Evolutionary conservation across 352 stramenopile species (phyloP).

Genomic region (Phytophthora palmivora): DNA sequence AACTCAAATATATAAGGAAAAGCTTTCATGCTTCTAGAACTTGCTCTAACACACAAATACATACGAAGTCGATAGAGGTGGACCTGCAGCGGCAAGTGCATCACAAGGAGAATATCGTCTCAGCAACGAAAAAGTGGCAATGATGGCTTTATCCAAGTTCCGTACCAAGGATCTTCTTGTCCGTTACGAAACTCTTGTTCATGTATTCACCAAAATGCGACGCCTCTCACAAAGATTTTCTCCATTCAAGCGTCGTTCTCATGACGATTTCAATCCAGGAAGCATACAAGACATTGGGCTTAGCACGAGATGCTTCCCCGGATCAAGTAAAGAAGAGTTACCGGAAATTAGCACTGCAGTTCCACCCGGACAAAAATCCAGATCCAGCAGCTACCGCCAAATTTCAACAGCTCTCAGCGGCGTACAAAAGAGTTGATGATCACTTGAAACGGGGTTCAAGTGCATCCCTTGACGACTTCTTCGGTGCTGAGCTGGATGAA

Average conservation of each 20-base stretch:
- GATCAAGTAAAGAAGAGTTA: slow-evolving; percentile 71
- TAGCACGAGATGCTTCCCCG: slow-evolving; percentile 43
- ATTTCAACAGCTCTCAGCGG: slow-evolving; percentile 75
- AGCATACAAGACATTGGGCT: slow-evolving; percentile 52
- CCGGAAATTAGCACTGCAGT: slow-evolving; percentile 64
- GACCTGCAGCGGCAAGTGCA: no score
- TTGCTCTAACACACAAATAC: no score
- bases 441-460: slow-evolving; percentile 40
- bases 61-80: no score
- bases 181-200: background rate
- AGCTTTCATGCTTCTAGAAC: no score
- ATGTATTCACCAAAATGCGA: background rate
- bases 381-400: slow-evolving; percentile 61
- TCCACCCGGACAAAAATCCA: slow-evolving; percentile 78
- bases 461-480: slow-evolving; percentile 18
- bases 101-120: no score
- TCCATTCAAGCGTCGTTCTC: slow-evolving; percentile 9
- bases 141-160: no score
- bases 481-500: slow-evolving; percentile 8
- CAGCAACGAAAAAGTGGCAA: no score
- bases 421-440: slow-evolving; percentile 77
- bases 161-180: background rate
- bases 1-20: no score
- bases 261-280: slow-evolving; percentile 53
- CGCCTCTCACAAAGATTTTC: slow-evolving; percentile 13